A percentile compares a stretch with the other conserved stretches of the same genome.
Conservation (phyloP, 441 rosid species). For the Syzygium syzygioides region DNA sequence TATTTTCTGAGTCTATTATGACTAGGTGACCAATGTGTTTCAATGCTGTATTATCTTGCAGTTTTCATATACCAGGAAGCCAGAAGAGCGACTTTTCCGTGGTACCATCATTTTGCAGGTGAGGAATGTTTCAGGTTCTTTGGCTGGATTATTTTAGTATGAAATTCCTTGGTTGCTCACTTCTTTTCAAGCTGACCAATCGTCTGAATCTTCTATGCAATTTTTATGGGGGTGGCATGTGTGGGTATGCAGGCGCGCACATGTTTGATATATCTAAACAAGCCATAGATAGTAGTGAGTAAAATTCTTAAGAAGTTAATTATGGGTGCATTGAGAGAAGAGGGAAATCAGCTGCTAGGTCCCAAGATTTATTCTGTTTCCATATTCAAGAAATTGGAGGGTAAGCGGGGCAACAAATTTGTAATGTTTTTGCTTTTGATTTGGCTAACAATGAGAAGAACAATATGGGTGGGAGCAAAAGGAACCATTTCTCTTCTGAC, state of each 20-base stretch:
- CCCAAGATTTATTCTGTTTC: background rate
- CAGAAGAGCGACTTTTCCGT: constrained; percentile 91
- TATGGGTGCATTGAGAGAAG: background rate
- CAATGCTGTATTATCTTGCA: constrained; percentile 21
- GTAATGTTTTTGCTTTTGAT: background rate
- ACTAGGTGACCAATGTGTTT: background rate
- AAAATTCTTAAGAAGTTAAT: background rate
- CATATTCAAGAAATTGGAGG: background rate
- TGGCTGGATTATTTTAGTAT: background rate
- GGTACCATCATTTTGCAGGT: constrained; percentile 95
- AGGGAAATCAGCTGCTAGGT: background rate
- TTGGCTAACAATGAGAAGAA: background rate
- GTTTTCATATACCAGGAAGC: constrained; percentile 96
- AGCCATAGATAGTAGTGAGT: background rate
- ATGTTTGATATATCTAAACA: background rate
- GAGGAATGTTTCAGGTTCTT: constrained; percentile 3
- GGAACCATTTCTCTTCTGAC: background rate
- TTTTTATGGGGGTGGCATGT: background rate
- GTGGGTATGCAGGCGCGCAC: background rate
- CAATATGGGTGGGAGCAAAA: background rate
- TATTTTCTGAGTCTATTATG: background rate
- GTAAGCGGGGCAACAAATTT: background rate
- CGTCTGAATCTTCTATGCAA: background rate
- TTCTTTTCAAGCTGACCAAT: background rate
- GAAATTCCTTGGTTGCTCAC: background rate